A percentile compares a stretch with the other conserved stretches of the same genome.
Conservation (phyloP, 805 yeast species). For the Cyberlindnera veronae region DNA sequence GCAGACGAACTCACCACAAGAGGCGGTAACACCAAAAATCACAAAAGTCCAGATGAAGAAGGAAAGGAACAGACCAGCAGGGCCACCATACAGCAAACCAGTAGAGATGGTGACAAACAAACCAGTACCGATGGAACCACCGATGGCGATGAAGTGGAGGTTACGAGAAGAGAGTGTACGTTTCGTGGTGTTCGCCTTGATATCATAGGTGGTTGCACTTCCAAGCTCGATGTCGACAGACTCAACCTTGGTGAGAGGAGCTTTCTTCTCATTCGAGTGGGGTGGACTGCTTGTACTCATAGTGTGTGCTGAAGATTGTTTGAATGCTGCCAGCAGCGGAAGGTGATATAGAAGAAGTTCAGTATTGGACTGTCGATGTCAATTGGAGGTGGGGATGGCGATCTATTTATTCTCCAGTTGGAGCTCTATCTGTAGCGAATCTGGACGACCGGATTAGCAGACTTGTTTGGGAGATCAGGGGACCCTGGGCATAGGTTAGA, state of each 20-base stretch:
- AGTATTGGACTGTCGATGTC: too few relatives aligned
- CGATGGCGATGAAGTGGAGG: conserved; percentile 63
- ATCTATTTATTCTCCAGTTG: too few relatives aligned
- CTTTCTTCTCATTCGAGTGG: background rate
- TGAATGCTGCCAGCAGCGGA: background rate
- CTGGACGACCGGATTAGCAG: too few relatives aligned
- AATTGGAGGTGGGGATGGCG: too few relatives aligned
- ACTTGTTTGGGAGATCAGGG: too few relatives aligned
- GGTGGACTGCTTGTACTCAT: too few relatives aligned
- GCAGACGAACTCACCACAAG: conserved; percentile 63
- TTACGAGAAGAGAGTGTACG: conserved; percentile 28
- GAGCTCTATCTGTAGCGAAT: too few relatives aligned
- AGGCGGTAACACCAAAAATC: conserved; percentile 52
- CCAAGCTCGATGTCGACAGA: background rate
- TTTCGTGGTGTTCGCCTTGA: background rate
- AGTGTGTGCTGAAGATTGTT: background rate
- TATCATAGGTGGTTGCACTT: background rate
- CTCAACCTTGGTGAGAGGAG: background rate
- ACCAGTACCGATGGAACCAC: conserved; percentile 67
- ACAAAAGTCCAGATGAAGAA: conserved; percentile 62
- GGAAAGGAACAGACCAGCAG: conserved; percentile 49
- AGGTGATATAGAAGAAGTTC: too few relatives aligned
- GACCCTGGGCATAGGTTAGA: too few relatives aligned
- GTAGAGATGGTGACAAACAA: conserved; percentile 59
- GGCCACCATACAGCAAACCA: conserved; percentile 55